These are phyloP conservation scores for thale cress (Arabidopsis thaliana) DNA, from an alignment of 345 rosid species.

Conservation along the genomic window TAIR10.1 NC_003075.7:1003501-1004000, in stretches of 20 bases:
- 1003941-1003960: conserved; percentile 64
- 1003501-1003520: conserved; percentile 96
- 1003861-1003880: not conserved
- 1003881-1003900: conserved; percentile 56
- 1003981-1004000: conserved; percentile 41
- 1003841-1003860: not conserved
- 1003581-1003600: not conserved
- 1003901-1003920: conserved; percentile 64
- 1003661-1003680: conserved; percentile 98
- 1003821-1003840: not conserved
- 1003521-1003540: conserved; percentile 72
- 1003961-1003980: conserved; percentile 64
- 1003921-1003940: conserved; percentile 54
- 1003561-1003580: not conserved
- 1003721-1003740: conserved; percentile 72
- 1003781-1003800: conserved; percentile 70
- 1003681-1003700: conserved; percentile 88
- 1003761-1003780: conserved; percentile 99
- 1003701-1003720: conserved; percentile 73
- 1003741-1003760: conserved; percentile 79
- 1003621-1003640: conserved; percentile 85
- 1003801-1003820: not conserved
- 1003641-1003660: conserved; percentile 87
- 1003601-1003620: not conserved
- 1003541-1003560: conserved; percentile 78